A percentile compares a stretch with the other conserved stretches of the same genome.
Evolutionary conservation across 2,329 filamentous ascomycete genomes (phyloP).

Genomic region (Calonectria crousiana): DNA sequence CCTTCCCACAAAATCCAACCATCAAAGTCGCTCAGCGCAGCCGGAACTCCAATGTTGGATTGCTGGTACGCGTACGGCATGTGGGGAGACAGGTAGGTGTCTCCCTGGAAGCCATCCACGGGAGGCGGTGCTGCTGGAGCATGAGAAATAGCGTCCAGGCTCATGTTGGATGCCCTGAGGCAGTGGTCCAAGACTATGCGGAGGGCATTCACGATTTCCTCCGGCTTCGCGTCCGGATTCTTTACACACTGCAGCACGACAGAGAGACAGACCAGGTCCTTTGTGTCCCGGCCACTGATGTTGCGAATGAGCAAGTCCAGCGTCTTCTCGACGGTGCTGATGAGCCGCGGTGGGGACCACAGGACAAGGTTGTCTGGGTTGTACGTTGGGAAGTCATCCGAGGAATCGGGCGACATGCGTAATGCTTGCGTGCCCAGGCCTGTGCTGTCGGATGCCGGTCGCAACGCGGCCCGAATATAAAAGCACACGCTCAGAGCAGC

Average conservation of each 20-base stretch:
- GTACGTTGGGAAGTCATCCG: slow-evolving; percentile 51
- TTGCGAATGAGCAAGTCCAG: slow-evolving; percentile 59
- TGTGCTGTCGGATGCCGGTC: slow-evolving; percentile 45
- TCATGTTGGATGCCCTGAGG: slow-evolving; percentile 58
- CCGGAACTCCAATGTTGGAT: slow-evolving; percentile 43
- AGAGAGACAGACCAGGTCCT: slow-evolving; percentile 63
- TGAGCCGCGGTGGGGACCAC: slow-evolving; percentile 57
- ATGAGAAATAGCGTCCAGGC: slow-evolving; percentile 50
- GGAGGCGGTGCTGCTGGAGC: slow-evolving; percentile 14
- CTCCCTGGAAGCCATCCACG: slow-evolving; percentile 38
- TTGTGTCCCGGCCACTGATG: slow-evolving; percentile 62
- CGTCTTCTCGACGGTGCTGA: slow-evolving; percentile 60
- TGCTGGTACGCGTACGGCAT: slow-evolving; percentile 48
- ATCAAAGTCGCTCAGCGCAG: slow-evolving; percentile 44
- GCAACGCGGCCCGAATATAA: slow-evolving; percentile 58
- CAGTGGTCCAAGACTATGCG: slow-evolving; percentile 59
- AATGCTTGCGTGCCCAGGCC: slow-evolving; percentile 47
- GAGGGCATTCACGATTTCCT: slow-evolving; percentile 57
- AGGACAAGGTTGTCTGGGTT: slow-evolving; percentile 52
- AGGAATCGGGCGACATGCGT: slow-evolving; percentile 50
- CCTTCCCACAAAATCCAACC: slow-evolving; percentile 57
- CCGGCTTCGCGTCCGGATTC: slow-evolving; percentile 54
- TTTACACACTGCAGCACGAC: slow-evolving; percentile 62
- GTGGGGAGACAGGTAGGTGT: slow-evolving; percentile 45
- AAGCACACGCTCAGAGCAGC: slow-evolving; percentile 68